Evolutionary conservation across 345 rosid species (phyloP).

Genomic region (Kandelia obovata): DNA sequence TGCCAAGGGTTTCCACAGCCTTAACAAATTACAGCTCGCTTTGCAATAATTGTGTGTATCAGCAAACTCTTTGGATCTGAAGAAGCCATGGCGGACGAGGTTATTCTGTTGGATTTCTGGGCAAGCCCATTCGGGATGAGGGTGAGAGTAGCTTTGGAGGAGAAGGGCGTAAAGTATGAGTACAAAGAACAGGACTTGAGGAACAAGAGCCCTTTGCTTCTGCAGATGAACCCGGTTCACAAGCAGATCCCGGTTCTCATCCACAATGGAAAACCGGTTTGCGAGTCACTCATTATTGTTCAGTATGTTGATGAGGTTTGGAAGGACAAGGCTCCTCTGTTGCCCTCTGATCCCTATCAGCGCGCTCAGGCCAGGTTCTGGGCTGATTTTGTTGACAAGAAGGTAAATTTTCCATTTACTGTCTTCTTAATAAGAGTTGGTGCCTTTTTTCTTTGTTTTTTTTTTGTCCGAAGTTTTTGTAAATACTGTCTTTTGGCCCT

Average conservation of each 20-base stretch:
- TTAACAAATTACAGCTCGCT: accelerated
- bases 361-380: constrained; percentile 1
- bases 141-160: background rate
- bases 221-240: constrained; percentile 2
- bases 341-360: background rate
- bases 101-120: constrained; percentile 1
- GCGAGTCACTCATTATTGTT: background rate
- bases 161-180: background rate
- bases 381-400: background rate
- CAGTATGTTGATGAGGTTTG: background rate
- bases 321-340: background rate
- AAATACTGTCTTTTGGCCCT: background rate
- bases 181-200: background rate
- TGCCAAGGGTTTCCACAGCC: too few species aligned
- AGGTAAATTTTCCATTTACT: background rate
- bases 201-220: background rate
- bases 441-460: background rate
- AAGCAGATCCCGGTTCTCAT: background rate
- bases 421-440: background rate
- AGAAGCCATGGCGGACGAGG: background rate
- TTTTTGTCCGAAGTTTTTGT: background rate
- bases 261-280: background rate
- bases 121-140: background rate
- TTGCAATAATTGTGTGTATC: too few species aligned
- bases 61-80: too few species aligned